These are phyloP conservation scores for Dichotomocladium elegans DNA, from an alignment of 371 early-diverging fungal genomes.

Conservation along the genomic window DNA sequence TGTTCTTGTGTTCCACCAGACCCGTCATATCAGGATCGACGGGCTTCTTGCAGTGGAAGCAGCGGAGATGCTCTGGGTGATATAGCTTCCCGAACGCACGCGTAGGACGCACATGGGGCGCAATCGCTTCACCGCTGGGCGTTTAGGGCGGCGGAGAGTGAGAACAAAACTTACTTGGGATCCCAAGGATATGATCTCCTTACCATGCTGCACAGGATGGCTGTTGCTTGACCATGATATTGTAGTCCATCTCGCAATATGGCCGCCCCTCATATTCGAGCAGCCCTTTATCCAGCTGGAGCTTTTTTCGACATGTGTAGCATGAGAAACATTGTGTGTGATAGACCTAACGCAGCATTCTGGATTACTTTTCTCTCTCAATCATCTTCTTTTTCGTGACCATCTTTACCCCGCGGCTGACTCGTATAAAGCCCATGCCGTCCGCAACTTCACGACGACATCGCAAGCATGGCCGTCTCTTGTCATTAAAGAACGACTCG, in stretches of 20 bases:
- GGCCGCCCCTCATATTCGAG: conserved; percentile 47
- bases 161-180: neutral
- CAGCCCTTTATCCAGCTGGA: conserved; percentile 5
- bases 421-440: neutral
- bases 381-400: neutral
- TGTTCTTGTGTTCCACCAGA: conserved; percentile 58
- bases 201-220: conserved; percentile 32
- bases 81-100: conserved; percentile 54
- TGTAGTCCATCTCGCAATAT: conserved; percentile 57
- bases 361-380: no score
- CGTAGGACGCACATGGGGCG: conserved; percentile 34
- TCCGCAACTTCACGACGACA: conserved; percentile 8
- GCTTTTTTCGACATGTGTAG: conserved; percentile 12
- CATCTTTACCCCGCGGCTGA: neutral
- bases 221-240: conserved; percentile 18
- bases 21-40: conserved; percentile 64
- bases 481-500: neutral
- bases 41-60: conserved; percentile 52
- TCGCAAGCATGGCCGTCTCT: conserved; percentile 9
- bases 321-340: conserved; percentile 20
- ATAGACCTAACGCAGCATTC: conserved; percentile 4
- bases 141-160: no score
- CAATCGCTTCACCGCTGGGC: conserved; percentile 38
- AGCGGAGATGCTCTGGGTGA: conserved; percentile 57
- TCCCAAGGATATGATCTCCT: no score